Evolutionary conservation across 352 stramenopile species (phyloP).

Genomic region (Globisporangium barbulae): DNA sequence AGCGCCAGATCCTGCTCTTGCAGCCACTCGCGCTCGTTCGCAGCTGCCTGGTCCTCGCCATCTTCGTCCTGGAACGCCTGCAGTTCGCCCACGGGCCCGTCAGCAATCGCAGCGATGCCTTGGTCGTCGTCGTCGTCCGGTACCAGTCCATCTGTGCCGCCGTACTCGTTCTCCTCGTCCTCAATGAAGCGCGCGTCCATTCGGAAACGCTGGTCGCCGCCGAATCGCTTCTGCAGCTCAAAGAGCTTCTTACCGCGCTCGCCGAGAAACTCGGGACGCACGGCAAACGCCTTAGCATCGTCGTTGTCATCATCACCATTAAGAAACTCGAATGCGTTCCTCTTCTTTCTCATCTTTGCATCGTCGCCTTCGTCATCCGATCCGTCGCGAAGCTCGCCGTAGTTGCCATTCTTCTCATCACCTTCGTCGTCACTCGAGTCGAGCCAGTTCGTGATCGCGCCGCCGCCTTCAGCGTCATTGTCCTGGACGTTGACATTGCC

Average conservation of each 20-base stretch:
- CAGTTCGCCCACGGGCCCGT: constrained; percentile 24
- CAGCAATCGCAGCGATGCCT: constrained; percentile 12
- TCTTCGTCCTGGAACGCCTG: constrained; percentile 54
- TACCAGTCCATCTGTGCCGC: constrained; percentile 32
- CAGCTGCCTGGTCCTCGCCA: constrained; percentile 27
- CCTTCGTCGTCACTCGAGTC: constrained; percentile 18
- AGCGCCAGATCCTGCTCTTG: constrained; percentile 51
- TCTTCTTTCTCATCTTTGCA: constrained; percentile 8
- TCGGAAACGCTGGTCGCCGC: constrained; percentile 72
- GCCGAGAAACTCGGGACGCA: constrained; percentile 72
- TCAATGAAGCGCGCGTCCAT: constrained; percentile 77
- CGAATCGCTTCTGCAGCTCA: constrained; percentile 80
- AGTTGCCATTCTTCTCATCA: constrained; percentile 11
- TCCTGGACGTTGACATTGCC: not conserved
- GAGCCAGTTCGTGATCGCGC: constrained; percentile 15
- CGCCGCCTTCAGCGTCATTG: not conserved
- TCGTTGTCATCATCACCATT: constrained; percentile 22
- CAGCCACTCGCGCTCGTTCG: constrained; percentile 38
- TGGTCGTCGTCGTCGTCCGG: constrained; percentile 26
- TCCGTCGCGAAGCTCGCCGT: constrained; percentile 24
- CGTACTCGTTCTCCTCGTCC: constrained; percentile 57
- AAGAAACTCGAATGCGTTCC: constrained; percentile 17
- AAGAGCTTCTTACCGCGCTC: constrained; percentile 71
- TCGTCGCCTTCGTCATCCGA: constrained; percentile 53
- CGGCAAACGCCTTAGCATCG: constrained; percentile 40